Evolutionary conservation across 2,329 filamentous ascomycete genomes (phyloP), one percentile per base, ranked within the genome.

Genomic region (Aaosphaeria pasadenensis): DNA sequence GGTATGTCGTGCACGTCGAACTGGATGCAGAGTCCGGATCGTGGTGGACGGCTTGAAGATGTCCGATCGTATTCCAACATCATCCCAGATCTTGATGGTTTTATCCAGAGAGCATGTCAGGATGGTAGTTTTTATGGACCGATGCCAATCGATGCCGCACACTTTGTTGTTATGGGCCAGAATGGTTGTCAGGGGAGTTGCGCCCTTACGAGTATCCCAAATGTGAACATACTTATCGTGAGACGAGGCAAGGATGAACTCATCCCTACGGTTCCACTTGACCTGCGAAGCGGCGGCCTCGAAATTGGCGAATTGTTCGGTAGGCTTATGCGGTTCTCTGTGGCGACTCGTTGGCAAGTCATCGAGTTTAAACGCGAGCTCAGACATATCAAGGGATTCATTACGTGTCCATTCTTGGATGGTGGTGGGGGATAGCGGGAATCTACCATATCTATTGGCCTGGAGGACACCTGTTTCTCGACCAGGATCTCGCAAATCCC

Each of bases 81-180:
- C 90, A 66, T 96, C 88, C 91, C 91, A 96, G 55, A 96, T 88
- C 65, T 95, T 95, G 71, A 96, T 92, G 38, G 87, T 95, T 66
- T 87, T 90, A 65, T 96, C 91, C 43, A 96, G 75, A 1, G 91
- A 95, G 69, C 91, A 96, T 3, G 91, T 96, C 5, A 90, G 84
- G 44, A 96, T 77, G 33, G 84, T 85, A 7, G 83, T 86, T 1
- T 83, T 73, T 42, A 85, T 79, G 9, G 86, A 87, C 44, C 92
- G 83, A 64, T 95, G 95, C 92, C 92, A 96, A 70, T 96, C 92
- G 32, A 96, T 78, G 30, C 92, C 92, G 65, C 96, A 96, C 50
- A 96, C 96, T 71, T 96, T 96, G 35, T 91, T 96, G 31, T 83
- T 84, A 62, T 96, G 91, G 0, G 91, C 92, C 63, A 86, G 85